Conservation (phyloP, 768 basidiomycete species). For the Mycena belliarum region DNA sequence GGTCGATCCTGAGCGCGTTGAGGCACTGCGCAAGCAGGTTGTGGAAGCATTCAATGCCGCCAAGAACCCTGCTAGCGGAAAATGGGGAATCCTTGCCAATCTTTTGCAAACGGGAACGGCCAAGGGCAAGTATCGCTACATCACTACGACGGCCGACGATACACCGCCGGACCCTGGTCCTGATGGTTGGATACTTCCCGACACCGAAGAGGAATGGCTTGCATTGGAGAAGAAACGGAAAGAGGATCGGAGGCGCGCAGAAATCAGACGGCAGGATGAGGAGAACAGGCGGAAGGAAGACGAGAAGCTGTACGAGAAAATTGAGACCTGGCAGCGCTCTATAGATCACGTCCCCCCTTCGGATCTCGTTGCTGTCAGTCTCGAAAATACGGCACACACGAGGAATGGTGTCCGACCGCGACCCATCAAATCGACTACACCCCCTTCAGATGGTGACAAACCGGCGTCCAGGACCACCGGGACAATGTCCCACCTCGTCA, state of each 20-base stretch:
- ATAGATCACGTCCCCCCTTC: neutral
- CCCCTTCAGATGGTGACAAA: neutral
- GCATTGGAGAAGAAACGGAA: slow-evolving; percentile 43
- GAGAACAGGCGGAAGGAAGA: slow-evolving; percentile 39
- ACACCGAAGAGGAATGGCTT: slow-evolving; percentile 51
- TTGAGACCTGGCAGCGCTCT: slow-evolving; percentile 17
- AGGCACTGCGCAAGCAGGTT: slow-evolving; percentile 35
- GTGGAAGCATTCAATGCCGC: slow-evolving; percentile 36
- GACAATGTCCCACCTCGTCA: neutral
- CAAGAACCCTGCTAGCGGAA: slow-evolving; percentile 42
- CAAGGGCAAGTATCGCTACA: slow-evolving; percentile 37
- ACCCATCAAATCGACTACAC: neutral
- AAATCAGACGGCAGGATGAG: slow-evolving; percentile 37
- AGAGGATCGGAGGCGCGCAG: slow-evolving; percentile 29
- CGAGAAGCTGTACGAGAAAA: slow-evolving; percentile 21
- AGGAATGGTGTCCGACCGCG: neutral
- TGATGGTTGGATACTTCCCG: slow-evolving; percentile 37
- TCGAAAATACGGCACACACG: neutral
- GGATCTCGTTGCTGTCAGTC: neutral
- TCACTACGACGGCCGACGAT: slow-evolving; percentile 27
- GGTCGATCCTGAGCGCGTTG: slow-evolving; percentile 22
- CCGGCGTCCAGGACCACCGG: neutral
- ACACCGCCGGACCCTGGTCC: slow-evolving; percentile 24
- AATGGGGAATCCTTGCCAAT: slow-evolving; percentile 46
- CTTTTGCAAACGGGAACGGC: slow-evolving; percentile 43